Conservation (phyloP, 345 rosid species). For the Eucalyptus polyanthemos region DNA sequence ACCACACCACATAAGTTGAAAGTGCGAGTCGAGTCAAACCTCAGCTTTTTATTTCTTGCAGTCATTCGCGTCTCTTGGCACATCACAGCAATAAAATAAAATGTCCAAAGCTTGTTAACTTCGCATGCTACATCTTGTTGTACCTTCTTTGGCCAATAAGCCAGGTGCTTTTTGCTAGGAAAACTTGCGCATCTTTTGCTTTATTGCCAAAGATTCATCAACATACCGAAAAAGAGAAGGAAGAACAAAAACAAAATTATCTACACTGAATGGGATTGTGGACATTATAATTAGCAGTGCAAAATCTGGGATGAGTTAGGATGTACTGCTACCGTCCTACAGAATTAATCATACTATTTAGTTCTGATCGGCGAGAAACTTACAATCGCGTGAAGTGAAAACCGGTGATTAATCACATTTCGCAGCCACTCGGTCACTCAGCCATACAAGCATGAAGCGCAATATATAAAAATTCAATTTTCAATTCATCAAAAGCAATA, state of each 20-base stretch:
- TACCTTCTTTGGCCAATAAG: neutral
- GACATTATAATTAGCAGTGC: neutral
- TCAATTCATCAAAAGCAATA: neutral
- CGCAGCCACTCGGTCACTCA: too few species aligned
- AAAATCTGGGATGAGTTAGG: neutral
- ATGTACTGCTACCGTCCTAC: neutral
- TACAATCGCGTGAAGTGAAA: neutral
- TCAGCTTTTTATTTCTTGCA: neutral
- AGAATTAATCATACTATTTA: neutral
- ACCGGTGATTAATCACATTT: neutral
- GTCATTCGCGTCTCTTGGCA: neutral
- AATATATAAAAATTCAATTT: neutral
- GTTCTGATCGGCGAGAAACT: neutral
- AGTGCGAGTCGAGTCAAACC: conserved; percentile 3
- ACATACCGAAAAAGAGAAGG: neutral
- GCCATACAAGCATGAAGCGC: neutral
- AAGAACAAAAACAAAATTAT: neutral
- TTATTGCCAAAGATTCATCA: neutral
- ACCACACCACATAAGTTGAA: neutral
- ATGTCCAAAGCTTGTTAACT: neutral
- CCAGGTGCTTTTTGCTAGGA: neutral
- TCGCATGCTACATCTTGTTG: neutral
- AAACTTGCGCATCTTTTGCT: neutral
- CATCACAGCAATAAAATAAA: neutral
- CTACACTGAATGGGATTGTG: neutral